Evolutionary conservation across 257 asterid species (phyloP).

Genomic region (Apocynum venetum): DNA sequence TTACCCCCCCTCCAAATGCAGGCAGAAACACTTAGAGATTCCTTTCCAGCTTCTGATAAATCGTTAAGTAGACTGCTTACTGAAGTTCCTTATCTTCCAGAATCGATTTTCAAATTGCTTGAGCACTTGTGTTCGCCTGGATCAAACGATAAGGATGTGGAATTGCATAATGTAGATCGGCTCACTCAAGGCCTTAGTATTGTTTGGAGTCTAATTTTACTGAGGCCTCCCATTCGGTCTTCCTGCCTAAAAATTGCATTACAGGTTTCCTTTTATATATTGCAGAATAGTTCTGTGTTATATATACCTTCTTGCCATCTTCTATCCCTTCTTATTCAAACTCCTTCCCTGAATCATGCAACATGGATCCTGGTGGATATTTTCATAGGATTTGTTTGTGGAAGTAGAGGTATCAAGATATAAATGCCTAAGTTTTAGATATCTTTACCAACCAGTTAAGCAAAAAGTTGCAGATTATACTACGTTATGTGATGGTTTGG

Average conservation of each 20-base stretch:
- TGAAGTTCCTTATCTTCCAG: constrained; percentile 91
- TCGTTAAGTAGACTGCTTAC: constrained; percentile 85
- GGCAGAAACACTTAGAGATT: constrained; percentile 86
- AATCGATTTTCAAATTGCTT: constrained; percentile 64
- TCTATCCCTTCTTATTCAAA: background rate
- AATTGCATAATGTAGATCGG: constrained; percentile 76
- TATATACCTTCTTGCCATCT: background rate
- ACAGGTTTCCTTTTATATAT: constrained; percentile 46
- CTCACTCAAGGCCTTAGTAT: constrained; percentile 95
- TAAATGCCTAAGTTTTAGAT: background rate
- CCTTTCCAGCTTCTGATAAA: constrained; percentile 97
- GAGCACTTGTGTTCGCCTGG: constrained; percentile 87
- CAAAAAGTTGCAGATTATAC: background rate
- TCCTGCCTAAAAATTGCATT: constrained; percentile 82
- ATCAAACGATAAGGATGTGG: constrained; percentile 50
- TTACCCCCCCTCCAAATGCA: constrained; percentile 27
- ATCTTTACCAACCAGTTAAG: background rate
- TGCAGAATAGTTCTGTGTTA: background rate
- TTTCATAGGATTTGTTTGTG: background rate
- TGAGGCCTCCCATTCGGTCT: constrained; percentile 89
- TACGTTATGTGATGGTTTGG: background rate
- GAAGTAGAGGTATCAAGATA: background rate
- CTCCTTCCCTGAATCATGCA: background rate
- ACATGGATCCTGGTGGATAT: background rate
- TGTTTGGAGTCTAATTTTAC: constrained; percentile 84